These are phyloP conservation scores for Gloeophyllum trabeum DNA, from an alignment of 768 basidiomycete species.

Conservation along the genomic window DNA sequence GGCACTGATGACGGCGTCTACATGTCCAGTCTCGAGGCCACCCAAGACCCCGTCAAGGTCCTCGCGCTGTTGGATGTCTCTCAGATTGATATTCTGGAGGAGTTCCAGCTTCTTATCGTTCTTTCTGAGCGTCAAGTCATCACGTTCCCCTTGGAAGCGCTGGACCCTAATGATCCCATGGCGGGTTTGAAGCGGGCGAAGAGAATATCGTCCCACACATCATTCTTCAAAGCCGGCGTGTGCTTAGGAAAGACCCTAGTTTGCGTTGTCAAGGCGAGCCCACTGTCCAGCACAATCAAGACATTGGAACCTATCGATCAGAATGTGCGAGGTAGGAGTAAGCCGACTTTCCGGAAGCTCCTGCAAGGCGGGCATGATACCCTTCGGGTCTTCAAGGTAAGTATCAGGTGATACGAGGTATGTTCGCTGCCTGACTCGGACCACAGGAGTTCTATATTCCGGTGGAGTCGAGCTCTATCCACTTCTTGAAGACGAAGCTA, in stretches of 20 bases:
- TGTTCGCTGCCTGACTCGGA: not conserved
- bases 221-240: conserved; percentile 94
- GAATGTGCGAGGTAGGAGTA: conserved; percentile 61
- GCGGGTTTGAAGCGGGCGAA: conserved; percentile 90
- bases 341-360: conserved; percentile 91
- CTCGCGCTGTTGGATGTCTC: conserved; percentile 81
- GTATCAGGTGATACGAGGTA: too few relatives aligned
- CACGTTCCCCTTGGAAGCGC: conserved; percentile 88
- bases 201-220: conserved; percentile 89
- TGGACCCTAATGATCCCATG: conserved; percentile 84
- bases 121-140: conserved; percentile 98
- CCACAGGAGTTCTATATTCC: conserved; percentile 96
- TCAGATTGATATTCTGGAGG: conserved; percentile 94
- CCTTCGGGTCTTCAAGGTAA: conserved; percentile 80
- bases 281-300: conserved; percentile 95
- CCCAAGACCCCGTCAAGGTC: conserved; percentile 81
- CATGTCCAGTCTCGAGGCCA: conserved; percentile 77
- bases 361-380: conserved; percentile 94
- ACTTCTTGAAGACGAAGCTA: conserved; percentile 93
- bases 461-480: conserved; percentile 91
- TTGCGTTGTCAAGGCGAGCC: conserved; percentile 93
- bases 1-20: conserved; percentile 98
- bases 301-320: conserved; percentile 94
- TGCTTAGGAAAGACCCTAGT: conserved; percentile 88
- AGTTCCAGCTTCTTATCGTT: conserved; percentile 92